Evolutionary conservation across 805 yeast genomes (phyloP).

Genomic region (Yarrowia sp.): DNA sequence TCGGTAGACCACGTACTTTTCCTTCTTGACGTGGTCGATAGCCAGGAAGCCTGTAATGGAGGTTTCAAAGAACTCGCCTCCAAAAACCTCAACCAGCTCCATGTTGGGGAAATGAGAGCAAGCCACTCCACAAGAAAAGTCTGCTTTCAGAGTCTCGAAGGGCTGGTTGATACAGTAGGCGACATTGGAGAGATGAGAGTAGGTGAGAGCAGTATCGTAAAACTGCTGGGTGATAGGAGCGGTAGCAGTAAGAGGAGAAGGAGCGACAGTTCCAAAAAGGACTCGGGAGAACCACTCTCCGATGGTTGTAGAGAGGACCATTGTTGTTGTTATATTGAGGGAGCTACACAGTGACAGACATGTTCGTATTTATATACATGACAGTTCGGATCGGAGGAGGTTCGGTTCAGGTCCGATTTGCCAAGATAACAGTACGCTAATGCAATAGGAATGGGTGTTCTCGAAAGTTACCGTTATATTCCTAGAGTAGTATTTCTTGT

Average conservation of each 20-base stretch:
- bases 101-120: not conserved
- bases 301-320: not conserved
- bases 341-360: not conserved
- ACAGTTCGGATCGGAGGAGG: not conserved
- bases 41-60: not conserved
- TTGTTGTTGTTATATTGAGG: not conserved
- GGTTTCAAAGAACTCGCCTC: not conserved
- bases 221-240: not conserved
- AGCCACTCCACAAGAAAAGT: not conserved
- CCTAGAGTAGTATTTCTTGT: no score
- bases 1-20: constrained; percentile 1
- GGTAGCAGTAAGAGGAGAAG: not conserved
- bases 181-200: not conserved
- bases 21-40: not conserved
- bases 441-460: not conserved
- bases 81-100: not conserved
- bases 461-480: no score
- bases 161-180: not conserved
- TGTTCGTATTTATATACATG: not conserved
- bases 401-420: not conserved
- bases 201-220: not conserved
- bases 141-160: not conserved
- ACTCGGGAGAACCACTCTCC: not conserved
- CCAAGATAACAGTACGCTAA: not conserved
- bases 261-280: not conserved